Evolutionary conservation across 2,329 filamentous ascomycete species (phyloP).

Genomic region (Xylariaceae sp.): DNA sequence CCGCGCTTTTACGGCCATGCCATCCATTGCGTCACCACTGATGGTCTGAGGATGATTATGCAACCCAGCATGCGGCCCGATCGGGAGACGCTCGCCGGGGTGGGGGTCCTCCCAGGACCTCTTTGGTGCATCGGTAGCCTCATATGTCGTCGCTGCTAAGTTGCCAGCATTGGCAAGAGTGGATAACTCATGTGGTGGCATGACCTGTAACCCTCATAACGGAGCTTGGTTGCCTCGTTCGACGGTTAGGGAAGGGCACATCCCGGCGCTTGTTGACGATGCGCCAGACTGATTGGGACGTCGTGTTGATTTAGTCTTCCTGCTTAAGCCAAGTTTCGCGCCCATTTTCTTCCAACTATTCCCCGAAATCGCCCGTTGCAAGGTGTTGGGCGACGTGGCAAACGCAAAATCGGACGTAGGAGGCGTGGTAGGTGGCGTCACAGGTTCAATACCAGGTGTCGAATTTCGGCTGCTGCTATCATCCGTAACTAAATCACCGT

Average conservation of each 20-base stretch:
- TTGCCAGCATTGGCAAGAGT: slow-evolving; percentile 31
- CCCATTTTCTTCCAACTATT: slow-evolving; percentile 68
- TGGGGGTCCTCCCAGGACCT: slow-evolving; percentile 49
- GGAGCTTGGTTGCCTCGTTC: slow-evolving; percentile 40
- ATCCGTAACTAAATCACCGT: slow-evolving; percentile 61
- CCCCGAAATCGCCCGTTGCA: slow-evolving; percentile 57
- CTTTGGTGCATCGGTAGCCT: slow-evolving; percentile 25
- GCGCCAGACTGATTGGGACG: slow-evolving; percentile 49
- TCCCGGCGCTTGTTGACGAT: slow-evolving; percentile 43
- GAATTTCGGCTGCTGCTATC: slow-evolving; percentile 67
- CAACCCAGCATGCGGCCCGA: slow-evolving; percentile 29
- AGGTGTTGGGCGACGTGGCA: slow-evolving; percentile 53
- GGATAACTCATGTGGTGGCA: slow-evolving; percentile 50
- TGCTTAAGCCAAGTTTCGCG: slow-evolving; percentile 61
- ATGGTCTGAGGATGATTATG: slow-evolving; percentile 23
- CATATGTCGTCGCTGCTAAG: slow-evolving; percentile 26
- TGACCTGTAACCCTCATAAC: slow-evolving; percentile 63
- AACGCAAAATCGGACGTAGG: slow-evolving; percentile 63
- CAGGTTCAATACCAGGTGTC: slow-evolving; percentile 59
- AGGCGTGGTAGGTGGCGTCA: slow-evolving; percentile 76
- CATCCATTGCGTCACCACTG: slow-evolving; percentile 42
- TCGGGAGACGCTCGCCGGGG: slow-evolving; percentile 46
- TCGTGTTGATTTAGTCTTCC: slow-evolving; percentile 52
- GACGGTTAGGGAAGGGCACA: slow-evolving; percentile 35
- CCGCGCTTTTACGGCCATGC: slow-evolving; percentile 54